These are phyloP conservation scores for Triglochin maritima DNA, from an alignment of 106 monocot genomes.

Conservation along the genomic window DNA sequence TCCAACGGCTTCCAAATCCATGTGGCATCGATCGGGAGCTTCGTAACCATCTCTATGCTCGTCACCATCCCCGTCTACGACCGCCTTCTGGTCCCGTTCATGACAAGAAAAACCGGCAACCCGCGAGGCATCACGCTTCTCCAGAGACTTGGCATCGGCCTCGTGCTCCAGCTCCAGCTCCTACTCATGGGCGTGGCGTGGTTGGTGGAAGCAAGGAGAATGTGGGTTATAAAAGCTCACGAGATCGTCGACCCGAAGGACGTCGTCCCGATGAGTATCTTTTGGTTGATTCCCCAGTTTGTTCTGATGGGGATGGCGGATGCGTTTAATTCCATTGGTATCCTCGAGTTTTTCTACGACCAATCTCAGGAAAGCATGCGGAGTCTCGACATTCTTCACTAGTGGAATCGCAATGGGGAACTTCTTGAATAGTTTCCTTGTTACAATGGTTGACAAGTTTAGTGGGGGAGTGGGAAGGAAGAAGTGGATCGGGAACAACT, in stretches of 20 bases:
- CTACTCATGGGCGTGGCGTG: constrained; percentile 27
- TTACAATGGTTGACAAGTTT: constrained; percentile 35
- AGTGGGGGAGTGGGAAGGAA: constrained; percentile 33
- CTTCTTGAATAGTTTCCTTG: constrained; percentile 53
- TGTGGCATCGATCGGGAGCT: constrained; percentile 48
- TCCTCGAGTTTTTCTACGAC: constrained; percentile 82
- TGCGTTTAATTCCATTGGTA: constrained; percentile 44
- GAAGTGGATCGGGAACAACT: constrained; percentile 64
- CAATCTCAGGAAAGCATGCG: constrained; percentile 72
- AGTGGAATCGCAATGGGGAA: constrained; percentile 52
- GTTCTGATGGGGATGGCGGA: constrained; percentile 53
- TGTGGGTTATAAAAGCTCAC: constrained; percentile 12
- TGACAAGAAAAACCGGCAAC: constrained; percentile 38
- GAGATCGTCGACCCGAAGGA: not conserved
- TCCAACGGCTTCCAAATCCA: constrained; percentile 40
- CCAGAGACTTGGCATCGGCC: constrained; percentile 58
- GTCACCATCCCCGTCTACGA: constrained; percentile 52
- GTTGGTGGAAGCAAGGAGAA: constrained; percentile 31
- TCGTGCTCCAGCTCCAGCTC: constrained; percentile 39
- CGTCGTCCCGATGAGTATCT: constrained; percentile 58
- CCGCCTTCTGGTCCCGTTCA: constrained; percentile 43
- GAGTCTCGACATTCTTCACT: constrained; percentile 61
- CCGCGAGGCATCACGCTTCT: constrained; percentile 69
- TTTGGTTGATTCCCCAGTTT: constrained; percentile 73
- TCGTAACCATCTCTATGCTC: constrained; percentile 58